Conservation (phyloP, 352 stramenopile genomes). For the Blastocystis sp. region DNA sequence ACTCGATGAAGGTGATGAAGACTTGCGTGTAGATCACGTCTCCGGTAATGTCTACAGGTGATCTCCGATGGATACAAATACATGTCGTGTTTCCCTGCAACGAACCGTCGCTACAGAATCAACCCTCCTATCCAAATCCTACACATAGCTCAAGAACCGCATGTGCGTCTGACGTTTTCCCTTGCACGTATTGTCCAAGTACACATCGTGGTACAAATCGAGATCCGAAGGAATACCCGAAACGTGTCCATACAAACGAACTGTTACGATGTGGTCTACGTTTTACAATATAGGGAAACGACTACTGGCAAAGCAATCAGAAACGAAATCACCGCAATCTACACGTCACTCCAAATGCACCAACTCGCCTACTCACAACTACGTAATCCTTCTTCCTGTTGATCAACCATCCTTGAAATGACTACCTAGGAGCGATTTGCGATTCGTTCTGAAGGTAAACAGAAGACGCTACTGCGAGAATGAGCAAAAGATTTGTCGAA, state of each 20-base stretch:
- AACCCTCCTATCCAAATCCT: neutral
- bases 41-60: neutral
- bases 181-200: neutral
- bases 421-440: no score
- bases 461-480: no score
- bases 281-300: neutral
- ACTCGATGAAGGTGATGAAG: neutral
- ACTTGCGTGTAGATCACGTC: neutral
- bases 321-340: neutral
- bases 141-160: neutral
- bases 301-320: neutral
- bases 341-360: neutral
- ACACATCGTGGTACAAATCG: neutral
- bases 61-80: neutral
- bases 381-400: neutral
- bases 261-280: neutral
- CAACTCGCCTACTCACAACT: neutral
- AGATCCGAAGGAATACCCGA: neutral
- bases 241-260: neutral
- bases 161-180: neutral
- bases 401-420: neutral
- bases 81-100: conserved; percentile 8
- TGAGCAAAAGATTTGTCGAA: no score
- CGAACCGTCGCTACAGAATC: neutral
- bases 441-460: no score